Evolutionary conservation across 257 asterid species (phyloP), one percentile per base, ranked within the genome.

Genomic region (Ehretia macrophylla): DNA sequence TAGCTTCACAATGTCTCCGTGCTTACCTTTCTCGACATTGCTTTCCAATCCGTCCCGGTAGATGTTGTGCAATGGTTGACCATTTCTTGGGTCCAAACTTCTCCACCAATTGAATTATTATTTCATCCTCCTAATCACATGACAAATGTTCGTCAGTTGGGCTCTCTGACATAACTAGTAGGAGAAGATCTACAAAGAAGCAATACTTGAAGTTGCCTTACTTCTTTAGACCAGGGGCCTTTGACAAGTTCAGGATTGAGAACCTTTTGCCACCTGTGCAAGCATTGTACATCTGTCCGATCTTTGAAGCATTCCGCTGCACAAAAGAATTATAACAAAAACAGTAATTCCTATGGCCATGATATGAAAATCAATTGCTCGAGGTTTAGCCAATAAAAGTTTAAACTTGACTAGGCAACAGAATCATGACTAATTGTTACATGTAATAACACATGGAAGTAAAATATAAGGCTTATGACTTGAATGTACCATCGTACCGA

Each of bases 181-280:
- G n/a, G 39, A 11, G 55, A 42, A 52, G 45, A 23, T 56, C 44
- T 45, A 56, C 59, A 74, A 58, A 40, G 53, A 66, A 66, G 39
- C 60, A 69, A 56, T 21, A 57, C 14, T 58, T 21, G 48, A 45
- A 63, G 64, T 46, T 35, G 55, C 32, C 85, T 51, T 59, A 90
- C 97, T 89, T 90, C 95, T 80, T 86, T 90, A 52, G 95, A 84
- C 97, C 97, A 90, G 54, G 97, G 95, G 68, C 97, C 97, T 83
- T 90, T 90, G 50, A 90, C 93, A 79, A 90, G 97, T 20, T 90
- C 95, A 48, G 97, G 97, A 75, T 90, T 79, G 22, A 90, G 85
- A 78, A 90, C 97, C 79, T 90, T 90, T 75, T 90, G 97, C 97
- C 97, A 90, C 79, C 97, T 79, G 81, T 90, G 97, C 66, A 90